Conservation (phyloP, 306 rosid genomes). For the Vigna nakashimae region DNA sequence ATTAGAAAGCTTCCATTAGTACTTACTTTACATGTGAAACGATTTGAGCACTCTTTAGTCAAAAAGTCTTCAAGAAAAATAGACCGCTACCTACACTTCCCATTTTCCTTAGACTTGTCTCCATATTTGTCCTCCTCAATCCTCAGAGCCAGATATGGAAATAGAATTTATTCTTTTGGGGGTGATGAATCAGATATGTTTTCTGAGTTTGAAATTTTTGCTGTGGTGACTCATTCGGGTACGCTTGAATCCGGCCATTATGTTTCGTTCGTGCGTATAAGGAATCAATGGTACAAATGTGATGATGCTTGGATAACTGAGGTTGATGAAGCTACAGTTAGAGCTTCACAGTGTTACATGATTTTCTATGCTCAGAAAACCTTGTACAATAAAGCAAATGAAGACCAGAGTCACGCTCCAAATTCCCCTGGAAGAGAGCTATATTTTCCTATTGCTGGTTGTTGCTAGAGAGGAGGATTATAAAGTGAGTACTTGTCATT, state of each 20-base stretch:
- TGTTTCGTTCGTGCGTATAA: slow-evolving; percentile 71
- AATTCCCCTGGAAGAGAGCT: slow-evolving; percentile 56
- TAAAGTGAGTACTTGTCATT: slow-evolving; percentile 28
- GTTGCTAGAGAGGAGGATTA: slow-evolving; percentile 45
- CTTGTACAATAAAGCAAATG: slow-evolving; percentile 56
- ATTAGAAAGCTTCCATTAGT: slow-evolving; percentile 81
- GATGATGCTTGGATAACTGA: slow-evolving; percentile 93
- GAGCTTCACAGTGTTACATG: slow-evolving; percentile 94
- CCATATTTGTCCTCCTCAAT: slow-evolving; percentile 84
- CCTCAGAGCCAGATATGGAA: slow-evolving; percentile 82
- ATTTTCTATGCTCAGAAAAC: slow-evolving; percentile 78
- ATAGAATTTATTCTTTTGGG: slow-evolving; percentile 75
- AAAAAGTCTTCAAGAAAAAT: slow-evolving; percentile 73
- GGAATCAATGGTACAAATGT: slow-evolving; percentile 82
- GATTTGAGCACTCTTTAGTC: slow-evolving; percentile 79
- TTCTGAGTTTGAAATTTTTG: slow-evolving; percentile 77
- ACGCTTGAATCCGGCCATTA: slow-evolving; percentile 91
- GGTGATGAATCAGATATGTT: slow-evolving; percentile 72
- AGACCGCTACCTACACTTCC: slow-evolving; percentile 76
- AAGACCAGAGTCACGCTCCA: slow-evolving; percentile 58
- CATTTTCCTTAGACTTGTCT: slow-evolving; percentile 83
- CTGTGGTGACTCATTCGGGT: slow-evolving; percentile 87
- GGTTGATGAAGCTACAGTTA: slow-evolving; percentile 78
- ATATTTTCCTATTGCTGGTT: slow-evolving; percentile 63
- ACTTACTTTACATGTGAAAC: slow-evolving; percentile 81